Evolutionary conservation across 2,329 filamentous ascomycete species (phyloP), one percentile per base, ranked within the genome.

Genomic region (Fusarium tuaranense): DNA sequence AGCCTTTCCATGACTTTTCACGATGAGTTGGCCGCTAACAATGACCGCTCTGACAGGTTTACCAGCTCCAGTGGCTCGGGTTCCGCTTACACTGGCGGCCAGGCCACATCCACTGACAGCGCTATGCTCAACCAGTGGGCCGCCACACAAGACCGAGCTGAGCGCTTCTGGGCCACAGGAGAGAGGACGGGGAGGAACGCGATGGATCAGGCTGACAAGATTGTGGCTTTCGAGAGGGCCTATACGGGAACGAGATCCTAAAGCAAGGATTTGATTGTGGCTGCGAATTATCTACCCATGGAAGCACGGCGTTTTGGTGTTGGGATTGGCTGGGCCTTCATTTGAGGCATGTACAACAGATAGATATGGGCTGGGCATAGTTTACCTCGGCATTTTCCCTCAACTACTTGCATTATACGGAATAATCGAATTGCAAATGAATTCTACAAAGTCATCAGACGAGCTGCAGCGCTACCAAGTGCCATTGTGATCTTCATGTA

Each of bases 71-170:
- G 60, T 55, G 57, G 71, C 22, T 74, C 71, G 9, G 68, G 71
- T 25, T 74, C 71, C 16, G 68, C 61, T 69, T 67, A 69, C 70
- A 76, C 73, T 5, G 70, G 65, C 1, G 75, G 75, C 22, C 68
- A 51, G 10, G 61, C 20, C 57, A 59, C 57, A 22, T 34, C 65
- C n/a, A 67, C 72, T 4, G 69, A 14, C 3, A 9, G 55, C 44
- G 16, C 64, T 16, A 69, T 63, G 60, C 57, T 78, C 5, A 20
- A 5, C n/a, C 48, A 22, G 25, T 78, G 75, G 75, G 61, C 38
- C 58, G 39, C 7, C 34, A 68, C 63, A 12, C 53, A 8, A 34
- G 69, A 78, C 58, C 39, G 16, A 32, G 51, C 62, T 1, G 74
- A 78, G 16, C 48, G 63, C 3, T 77, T 78, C 34, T 53, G 38